Percentiles rank a stretch among this genome's conserved stretches.
Conservation (phyloP, 129 eudicot genomes). For the Logfia minima region DNA sequence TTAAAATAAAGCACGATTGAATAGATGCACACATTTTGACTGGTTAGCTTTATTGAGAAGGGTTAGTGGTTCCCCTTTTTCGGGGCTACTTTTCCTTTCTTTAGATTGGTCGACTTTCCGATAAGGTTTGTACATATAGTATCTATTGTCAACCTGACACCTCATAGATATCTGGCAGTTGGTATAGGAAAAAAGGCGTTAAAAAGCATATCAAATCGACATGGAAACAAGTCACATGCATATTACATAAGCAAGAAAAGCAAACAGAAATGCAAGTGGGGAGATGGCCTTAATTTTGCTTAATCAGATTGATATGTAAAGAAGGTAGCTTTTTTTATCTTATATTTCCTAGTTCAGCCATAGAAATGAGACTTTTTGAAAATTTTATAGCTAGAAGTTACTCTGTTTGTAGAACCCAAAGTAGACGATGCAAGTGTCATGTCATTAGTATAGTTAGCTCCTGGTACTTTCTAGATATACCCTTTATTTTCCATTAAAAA, state of each 20-base stretch:
- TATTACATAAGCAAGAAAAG: slow-evolving; percentile 18
- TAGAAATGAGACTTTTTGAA: background rate
- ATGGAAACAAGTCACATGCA: slow-evolving; percentile 23
- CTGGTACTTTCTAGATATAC: background rate
- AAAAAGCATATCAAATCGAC: background rate
- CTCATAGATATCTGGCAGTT: background rate
- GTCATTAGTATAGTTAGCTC: background rate
- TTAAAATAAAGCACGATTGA: background rate
- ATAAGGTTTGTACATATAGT: background rate
- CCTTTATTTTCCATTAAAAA: background rate
- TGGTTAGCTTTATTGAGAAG: background rate
- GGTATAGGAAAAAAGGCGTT: background rate
- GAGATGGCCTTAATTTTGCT: background rate
- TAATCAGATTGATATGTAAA: slow-evolving; percentile 28
- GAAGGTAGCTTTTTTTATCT: slow-evolving; percentile 5
- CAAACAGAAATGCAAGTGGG: slow-evolving; percentile 17
- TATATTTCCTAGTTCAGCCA: background rate
- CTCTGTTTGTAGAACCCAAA: background rate
- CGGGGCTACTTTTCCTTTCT: background rate
- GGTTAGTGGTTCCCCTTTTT: background rate
- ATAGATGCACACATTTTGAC: background rate
- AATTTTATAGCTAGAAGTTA: background rate
- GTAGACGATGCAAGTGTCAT: background rate
- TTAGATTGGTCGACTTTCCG: background rate
- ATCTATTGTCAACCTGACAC: background rate